These are phyloP conservation scores for Pulveroboletus ravenelii DNA, from an alignment of 768 basidiomycete species.

Conservation along the genomic window DNA sequence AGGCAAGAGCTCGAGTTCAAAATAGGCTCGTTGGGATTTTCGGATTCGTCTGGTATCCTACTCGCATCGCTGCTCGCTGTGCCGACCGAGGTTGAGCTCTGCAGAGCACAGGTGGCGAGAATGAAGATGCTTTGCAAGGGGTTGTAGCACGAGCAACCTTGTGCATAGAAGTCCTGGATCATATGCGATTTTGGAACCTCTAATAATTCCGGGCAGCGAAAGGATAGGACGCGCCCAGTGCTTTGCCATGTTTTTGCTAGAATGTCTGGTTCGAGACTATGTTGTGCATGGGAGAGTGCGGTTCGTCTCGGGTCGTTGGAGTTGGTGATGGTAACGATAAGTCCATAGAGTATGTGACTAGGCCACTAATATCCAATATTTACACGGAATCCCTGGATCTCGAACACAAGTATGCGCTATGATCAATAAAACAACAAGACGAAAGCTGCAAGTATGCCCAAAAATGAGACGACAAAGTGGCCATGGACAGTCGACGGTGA, in stretches of 20 bases:
- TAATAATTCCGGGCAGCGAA: neutral
- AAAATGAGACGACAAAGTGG: neutral
- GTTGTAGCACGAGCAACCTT: conserved; percentile 33
- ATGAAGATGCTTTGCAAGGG: conserved; percentile 69
- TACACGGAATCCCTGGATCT: neutral
- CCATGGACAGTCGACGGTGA: neutral
- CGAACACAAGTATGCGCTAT: neutral
- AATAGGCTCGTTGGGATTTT: conserved; percentile 85
- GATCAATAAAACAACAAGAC: neutral
- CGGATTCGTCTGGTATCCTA: conserved; percentile 72
- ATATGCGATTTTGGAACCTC: neutral
- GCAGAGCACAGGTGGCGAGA: conserved; percentile 62
- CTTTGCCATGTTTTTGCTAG: neutral
- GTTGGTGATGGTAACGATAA: neutral
- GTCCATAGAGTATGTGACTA: neutral
- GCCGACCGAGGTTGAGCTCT: conserved; percentile 64
- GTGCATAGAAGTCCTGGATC: neutral
- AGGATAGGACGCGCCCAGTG: no score
- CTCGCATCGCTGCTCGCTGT: conserved; percentile 38
- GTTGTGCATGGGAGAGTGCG: neutral
- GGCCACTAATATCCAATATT: neutral
- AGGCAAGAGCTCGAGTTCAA: conserved; percentile 83
- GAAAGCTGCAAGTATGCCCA: neutral
- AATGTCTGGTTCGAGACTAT: no score
- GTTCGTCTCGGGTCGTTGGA: neutral